These are phyloP conservation scores for Biscogniauxia marginata DNA, from an alignment of 2,329 filamentous ascomycete species.

Conservation along the genomic window DNA sequence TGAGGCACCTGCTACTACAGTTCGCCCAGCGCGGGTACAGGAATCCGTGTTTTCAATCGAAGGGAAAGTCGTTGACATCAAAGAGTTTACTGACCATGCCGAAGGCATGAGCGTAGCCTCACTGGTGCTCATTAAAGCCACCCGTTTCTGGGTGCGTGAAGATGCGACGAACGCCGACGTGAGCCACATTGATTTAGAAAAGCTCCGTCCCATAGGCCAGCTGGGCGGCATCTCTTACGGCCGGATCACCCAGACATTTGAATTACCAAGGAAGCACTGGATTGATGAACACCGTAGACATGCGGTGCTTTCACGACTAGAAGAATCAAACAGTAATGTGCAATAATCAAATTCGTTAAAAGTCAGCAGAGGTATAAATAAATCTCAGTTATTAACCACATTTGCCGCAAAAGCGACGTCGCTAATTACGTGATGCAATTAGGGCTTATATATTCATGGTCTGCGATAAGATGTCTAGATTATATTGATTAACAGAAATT, in stretches of 20 bases:
- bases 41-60: constrained; percentile 24
- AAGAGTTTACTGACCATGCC: background rate
- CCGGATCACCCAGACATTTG: constrained; percentile 1
- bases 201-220: constrained; percentile 3
- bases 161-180: constrained; percentile 1
- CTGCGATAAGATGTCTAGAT: too few relatives aligned
- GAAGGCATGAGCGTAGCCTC: background rate
- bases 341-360: background rate
- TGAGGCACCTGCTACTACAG: constrained; percentile 17
- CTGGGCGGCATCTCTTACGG: constrained; percentile 7
- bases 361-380: too few relatives aligned
- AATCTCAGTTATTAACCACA: too few relatives aligned
- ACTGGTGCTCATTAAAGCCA: constrained; percentile 6
- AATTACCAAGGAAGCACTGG: constrained; percentile 1
- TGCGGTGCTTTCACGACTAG: background rate
- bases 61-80: background rate
- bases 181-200: background rate
- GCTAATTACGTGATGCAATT: too few relatives aligned
- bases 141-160: constrained; percentile 7
- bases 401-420: too few relatives aligned
- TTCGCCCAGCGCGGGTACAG: constrained; percentile 22
- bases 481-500: too few relatives aligned
- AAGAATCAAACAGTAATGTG: background rate
- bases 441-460: too few relatives aligned
- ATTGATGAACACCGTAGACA: background rate